These are phyloP conservation scores for Themeda triandra DNA, from an alignment of 176 grass and related monocot genomes.

Conservation along the genomic window DNA sequence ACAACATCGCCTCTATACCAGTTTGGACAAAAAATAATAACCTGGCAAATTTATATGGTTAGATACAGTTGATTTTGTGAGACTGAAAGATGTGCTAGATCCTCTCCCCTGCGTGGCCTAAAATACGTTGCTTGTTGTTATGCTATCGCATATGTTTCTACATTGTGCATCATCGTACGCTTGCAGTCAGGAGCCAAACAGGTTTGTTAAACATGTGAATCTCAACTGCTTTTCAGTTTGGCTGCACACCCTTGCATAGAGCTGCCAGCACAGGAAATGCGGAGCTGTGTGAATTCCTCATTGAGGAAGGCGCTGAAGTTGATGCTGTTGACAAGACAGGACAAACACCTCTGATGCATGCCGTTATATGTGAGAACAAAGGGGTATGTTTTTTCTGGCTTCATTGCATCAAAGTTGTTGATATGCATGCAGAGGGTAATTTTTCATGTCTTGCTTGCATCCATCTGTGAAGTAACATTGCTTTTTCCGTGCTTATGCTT, in stretches of 20 bases:
- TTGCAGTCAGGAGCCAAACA: neutral
- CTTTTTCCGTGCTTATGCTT: neutral
- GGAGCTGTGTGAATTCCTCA: slow-evolving; percentile 74
- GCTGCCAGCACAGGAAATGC: slow-evolving; percentile 83
- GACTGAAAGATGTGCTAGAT: neutral
- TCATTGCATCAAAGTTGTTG: neutral
- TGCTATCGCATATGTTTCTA: neutral
- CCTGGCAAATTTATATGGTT: neutral
- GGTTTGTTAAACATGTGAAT: neutral
- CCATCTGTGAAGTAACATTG: neutral
- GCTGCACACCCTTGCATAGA: slow-evolving; percentile 92
- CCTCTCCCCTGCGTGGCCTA: too few relatives aligned
- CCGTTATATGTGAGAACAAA: slow-evolving; percentile 73
- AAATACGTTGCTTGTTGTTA: neutral
- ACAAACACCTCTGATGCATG: slow-evolving; percentile 79
- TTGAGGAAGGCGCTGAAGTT: slow-evolving; percentile 95
- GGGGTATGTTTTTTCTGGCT: slow-evolving; percentile 49
- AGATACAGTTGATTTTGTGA: neutral
- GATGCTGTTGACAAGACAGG: slow-evolving; percentile 70
- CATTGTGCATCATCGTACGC: neutral
- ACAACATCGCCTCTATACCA: neutral
- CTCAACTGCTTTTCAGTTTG: slow-evolving; percentile 47
- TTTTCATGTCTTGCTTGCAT: neutral
- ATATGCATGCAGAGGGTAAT: neutral
- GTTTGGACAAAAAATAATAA: neutral